phyloP scores from a whole-genome alignment of 352 stramenopile genomes.

The Pythium rhizo-oryzae region DNA sequence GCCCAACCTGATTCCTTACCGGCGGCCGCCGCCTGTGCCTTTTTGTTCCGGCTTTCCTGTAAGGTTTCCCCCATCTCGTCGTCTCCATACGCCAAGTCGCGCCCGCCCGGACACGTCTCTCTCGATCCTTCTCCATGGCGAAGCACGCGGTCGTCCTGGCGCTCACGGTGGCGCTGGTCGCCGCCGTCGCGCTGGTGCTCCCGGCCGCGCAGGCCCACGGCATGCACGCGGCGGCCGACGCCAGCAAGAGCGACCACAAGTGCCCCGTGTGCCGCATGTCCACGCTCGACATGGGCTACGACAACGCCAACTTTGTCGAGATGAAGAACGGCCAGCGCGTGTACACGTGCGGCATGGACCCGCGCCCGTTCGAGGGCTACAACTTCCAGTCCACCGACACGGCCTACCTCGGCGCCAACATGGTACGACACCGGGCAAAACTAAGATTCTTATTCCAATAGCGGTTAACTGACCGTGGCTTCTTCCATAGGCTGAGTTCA shows the following conservation, averaged over 20 bases:
- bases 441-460: constrained; percentile 2
- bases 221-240: constrained; percentile 23
- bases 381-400: constrained; percentile 67
- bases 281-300: constrained; percentile 25
- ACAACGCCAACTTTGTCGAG: constrained; percentile 35
- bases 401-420: constrained; percentile 73
- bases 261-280: constrained; percentile 42
- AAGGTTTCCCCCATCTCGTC: neutral
- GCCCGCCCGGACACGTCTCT: neutral
- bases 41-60: neutral
- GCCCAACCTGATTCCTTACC: constrained; percentile 12
- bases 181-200: constrained; percentile 35
- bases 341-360: constrained; percentile 87
- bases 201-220: constrained; percentile 24
- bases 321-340: constrained; percentile 74
- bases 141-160: constrained; percentile 3
- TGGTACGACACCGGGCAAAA: constrained; percentile 52
- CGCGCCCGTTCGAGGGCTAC: constrained; percentile 39
- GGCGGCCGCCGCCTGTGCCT: neutral
- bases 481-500: constrained; percentile 42
- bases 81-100: constrained; percentile 11
- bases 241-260: constrained; percentile 23
- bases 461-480: neutral
- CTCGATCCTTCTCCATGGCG: neutral
- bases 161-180: constrained; percentile 8